These are phyloP conservation scores for Leccinum griseonigrum DNA, from an alignment of 1,284 basidiomycete species.

Conservation along the genomic window DNA sequence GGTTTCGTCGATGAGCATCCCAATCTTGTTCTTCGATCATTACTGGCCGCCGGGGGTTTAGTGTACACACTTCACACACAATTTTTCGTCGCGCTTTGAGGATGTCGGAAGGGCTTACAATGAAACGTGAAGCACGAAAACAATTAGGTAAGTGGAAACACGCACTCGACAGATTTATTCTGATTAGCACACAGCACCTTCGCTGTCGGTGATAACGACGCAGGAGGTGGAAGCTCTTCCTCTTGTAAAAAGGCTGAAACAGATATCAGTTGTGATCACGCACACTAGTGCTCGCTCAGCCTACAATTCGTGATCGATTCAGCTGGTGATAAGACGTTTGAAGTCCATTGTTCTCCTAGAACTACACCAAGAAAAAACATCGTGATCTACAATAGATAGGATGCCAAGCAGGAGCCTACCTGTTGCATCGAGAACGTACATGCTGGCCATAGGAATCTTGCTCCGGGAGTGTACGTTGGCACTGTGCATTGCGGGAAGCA, in stretches of 20 bases:
- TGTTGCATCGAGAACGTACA: conserved; percentile 77
- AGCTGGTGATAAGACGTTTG: conserved; percentile 52
- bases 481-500: conserved; percentile 72
- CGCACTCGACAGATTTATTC: conserved; percentile 50
- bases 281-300: conserved; percentile 5
- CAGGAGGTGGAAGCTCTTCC: conserved; percentile 56
- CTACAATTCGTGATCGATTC: conserved; percentile 50
- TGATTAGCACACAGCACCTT: conserved; percentile 46
- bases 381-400: not conserved
- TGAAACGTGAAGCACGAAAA: conserved; percentile 8
- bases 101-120: conserved; percentile 44
- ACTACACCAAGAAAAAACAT: conserved; percentile 37
- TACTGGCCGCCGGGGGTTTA: conserved; percentile 59
- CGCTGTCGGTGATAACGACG: conserved; percentile 55
- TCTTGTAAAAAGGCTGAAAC: conserved; percentile 59
- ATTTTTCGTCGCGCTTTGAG: conserved; percentile 58
- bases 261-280: conserved; percentile 3
- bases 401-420: conserved; percentile 39
- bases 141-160: conserved; percentile 14
- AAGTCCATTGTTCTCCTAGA: conserved; percentile 57
- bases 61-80: conserved; percentile 72
- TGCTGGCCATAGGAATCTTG: conserved; percentile 31
- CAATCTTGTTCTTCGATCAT: conserved; percentile 74
- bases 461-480: conserved; percentile 39
- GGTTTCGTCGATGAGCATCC: conserved; percentile 61